Conservation (phyloP, 371 early-diverging fungal species). For the Mucor saturninus region DNA sequence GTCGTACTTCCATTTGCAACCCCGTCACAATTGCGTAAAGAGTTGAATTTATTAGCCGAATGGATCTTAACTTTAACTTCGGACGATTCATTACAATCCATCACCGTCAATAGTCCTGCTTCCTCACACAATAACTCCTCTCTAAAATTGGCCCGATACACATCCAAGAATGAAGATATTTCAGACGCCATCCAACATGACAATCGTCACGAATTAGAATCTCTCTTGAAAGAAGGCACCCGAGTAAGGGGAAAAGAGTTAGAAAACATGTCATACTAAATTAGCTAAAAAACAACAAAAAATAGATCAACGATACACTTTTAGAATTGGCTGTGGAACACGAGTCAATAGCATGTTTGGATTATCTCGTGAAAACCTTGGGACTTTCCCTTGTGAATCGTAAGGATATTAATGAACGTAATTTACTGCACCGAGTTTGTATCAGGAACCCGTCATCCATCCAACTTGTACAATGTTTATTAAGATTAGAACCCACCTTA, state of each 20-base stretch:
- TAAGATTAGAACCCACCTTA: constrained; percentile 28
- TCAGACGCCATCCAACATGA: constrained; percentile 26
- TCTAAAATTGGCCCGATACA: constrained; percentile 25
- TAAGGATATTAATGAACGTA: constrained; percentile 69
- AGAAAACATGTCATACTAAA: too few relatives aligned
- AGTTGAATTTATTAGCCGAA: constrained; percentile 35
- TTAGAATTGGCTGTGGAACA: constrained; percentile 60
- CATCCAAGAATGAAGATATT: constrained; percentile 29
- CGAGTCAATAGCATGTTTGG: constrained; percentile 52
- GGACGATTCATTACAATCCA: background rate
- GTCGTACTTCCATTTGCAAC: constrained; percentile 43
- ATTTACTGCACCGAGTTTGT: constrained; percentile 64
- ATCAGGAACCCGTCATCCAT: constrained; percentile 46
- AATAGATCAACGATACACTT: constrained; percentile 51
- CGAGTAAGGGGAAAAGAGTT: constrained; percentile 8
- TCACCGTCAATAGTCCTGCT: background rate
- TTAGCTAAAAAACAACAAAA: too few relatives aligned
- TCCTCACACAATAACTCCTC: constrained; percentile 8
- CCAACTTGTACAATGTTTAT: constrained; percentile 18
- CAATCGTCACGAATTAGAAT: constrained; percentile 14
- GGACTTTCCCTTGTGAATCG: constrained; percentile 40
- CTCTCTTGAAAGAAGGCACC: constrained; percentile 22
- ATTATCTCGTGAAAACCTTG: constrained; percentile 44
- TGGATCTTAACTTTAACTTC: constrained; percentile 24
- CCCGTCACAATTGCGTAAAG: constrained; percentile 32